Evolutionary conservation across 2,329 filamentous ascomycete genomes (phyloP), one percentile per base, ranked within the genome.

Genomic region (Fusarium phyllophilum): DNA sequence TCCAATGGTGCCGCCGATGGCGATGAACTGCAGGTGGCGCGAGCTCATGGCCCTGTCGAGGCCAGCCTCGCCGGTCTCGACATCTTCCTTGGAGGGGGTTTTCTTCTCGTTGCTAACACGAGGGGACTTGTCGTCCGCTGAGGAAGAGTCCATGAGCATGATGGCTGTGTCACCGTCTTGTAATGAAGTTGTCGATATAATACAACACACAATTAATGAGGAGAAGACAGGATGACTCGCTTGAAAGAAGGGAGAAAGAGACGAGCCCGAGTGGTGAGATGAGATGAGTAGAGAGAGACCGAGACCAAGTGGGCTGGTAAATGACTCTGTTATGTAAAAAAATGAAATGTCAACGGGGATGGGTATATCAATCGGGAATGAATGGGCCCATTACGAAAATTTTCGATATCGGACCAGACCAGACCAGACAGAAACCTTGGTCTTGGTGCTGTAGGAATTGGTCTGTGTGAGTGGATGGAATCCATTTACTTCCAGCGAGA

Each of bases 1-100:
- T 61, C 92, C 92, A 76, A 94, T 91, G 20, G 91, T 93, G 60
- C 90, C 90, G 38, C 85, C 86, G 31, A 87, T 85, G 70, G 85
- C 85, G 64, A 87, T 86, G 80, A 87, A 87, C 73, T 86, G 85
- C 52, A 87, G 79, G 65, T 87, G 86, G 44, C 84, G 82, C 45
- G 81, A 78, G 56, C 76, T 69, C 45, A 85, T 80, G 66, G 80
- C 77, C 12, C 83, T 79, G 64, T 84, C 82, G 41, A 85, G 80
- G 44, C 82, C 81, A 51, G 78, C 73, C 45, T 81, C 80, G 7
- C 81, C 83, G 6, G 79, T 74, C 78, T 84, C 83, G 73, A 84
- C 72, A 72, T 85, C 83, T 34, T 77, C 67, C 58, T 78, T 76
- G 45, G 62, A 44, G n/a, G 62, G 49, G 41, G 24, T 31, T 58